These are phyloP conservation scores for Galeopsis tetrahit DNA, from an alignment of 257 asterid species.

Conservation along the genomic window DNA sequence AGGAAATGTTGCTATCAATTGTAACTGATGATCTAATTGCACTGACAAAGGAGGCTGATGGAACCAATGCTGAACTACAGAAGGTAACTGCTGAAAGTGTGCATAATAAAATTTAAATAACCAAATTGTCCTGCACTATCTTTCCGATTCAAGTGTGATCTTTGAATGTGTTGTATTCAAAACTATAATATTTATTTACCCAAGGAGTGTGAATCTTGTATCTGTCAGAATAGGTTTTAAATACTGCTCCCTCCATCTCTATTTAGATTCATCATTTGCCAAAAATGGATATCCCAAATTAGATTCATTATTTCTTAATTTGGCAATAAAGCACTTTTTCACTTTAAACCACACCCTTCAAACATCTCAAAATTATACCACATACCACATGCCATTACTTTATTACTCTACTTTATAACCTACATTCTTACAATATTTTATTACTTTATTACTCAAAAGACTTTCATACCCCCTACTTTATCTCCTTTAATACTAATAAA, in stretches of 20 bases:
- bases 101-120: constrained; percentile 6
- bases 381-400: no score
- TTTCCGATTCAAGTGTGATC: constrained; percentile 28
- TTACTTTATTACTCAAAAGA: no score
- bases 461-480: no score
- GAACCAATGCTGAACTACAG: constrained; percentile 47
- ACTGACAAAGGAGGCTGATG: constrained; percentile 52
- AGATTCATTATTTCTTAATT: no score
- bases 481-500: no score
- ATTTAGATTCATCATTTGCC: no score
- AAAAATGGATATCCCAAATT: background rate
- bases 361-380: no score
- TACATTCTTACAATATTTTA: no score
- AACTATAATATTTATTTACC: constrained; percentile 13
- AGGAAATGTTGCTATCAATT: constrained; percentile 77
- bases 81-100: constrained; percentile 51
- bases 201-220: constrained; percentile 5
- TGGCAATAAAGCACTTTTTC: no score
- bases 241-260: no score
- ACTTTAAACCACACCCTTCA: no score
- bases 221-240: background rate
- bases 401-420: no score
- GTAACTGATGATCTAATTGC: constrained; percentile 48
- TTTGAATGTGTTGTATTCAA: background rate
- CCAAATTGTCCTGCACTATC: constrained; percentile 14